Percentiles rank a stretch among this genome's conserved stretches.
These are phyloP conservation scores for Tephrocybe sp. DNA, from an alignment of 768 basidiomycete genomes.

Conservation along the genomic window DNA sequence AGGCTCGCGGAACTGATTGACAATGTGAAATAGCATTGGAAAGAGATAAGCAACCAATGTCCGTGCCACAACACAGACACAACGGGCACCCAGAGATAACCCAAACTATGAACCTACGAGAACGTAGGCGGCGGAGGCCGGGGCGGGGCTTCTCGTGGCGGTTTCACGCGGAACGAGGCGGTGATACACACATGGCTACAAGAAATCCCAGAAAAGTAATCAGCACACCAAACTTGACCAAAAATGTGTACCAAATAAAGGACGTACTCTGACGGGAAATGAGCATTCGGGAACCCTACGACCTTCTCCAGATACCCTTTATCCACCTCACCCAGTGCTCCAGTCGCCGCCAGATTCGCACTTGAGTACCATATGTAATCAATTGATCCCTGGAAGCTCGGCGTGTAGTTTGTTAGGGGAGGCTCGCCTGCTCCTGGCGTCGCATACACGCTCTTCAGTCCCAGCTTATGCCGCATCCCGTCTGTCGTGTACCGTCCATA, in stretches of 20 bases:
- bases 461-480: slow-evolving; percentile 76
- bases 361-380: slow-evolving; percentile 95
- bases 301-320: slow-evolving; percentile 79
- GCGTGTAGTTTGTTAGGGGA: slow-evolving; percentile 86
- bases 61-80: slow-evolving; percentile 6
- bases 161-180: slow-evolving; percentile 78
- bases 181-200: slow-evolving; percentile 69
- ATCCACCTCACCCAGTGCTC: slow-evolving; percentile 89
- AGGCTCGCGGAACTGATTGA: neutral
- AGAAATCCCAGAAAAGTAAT: neutral
- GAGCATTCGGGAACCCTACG: slow-evolving; percentile 95
- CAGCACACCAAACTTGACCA: slow-evolving; percentile 11
- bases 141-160: slow-evolving; percentile 46
- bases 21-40: slow-evolving; percentile 2
- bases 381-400: slow-evolving; percentile 81
- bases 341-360: slow-evolving; percentile 68
- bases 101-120: slow-evolving; percentile 17
- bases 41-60: slow-evolving; percentile 16
- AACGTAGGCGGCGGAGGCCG: slow-evolving; percentile 24
- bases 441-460: slow-evolving; percentile 84
- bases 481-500: slow-evolving; percentile 94
- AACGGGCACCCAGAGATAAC: slow-evolving; percentile 10
- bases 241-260: slow-evolving; percentile 2
- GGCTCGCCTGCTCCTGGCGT: slow-evolving; percentile 40
- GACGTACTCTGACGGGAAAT: slow-evolving; percentile 96